Base-by-base conservation (phyloP, 2,329 filamentous ascomycete species). In the Microsporum ferrugineum region DNA sequence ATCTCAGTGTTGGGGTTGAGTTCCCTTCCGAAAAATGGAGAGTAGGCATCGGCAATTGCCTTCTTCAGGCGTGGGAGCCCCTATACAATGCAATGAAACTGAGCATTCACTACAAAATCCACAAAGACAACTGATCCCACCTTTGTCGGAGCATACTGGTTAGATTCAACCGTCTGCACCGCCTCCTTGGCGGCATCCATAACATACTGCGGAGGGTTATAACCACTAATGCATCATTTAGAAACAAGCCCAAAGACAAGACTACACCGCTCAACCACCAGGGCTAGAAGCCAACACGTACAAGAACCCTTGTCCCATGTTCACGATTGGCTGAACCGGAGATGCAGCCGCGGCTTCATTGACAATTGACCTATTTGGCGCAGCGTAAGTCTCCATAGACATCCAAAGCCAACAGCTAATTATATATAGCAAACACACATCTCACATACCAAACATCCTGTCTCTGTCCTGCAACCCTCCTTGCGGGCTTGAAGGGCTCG, bases 101-200 rank as follows among this genome's bases (percentile, higher is more conserved):
- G 51, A 23, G 4, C 31, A 34, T 5, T 10, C 10, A 41, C 3
- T 27, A 31, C 27, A n/a, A 1, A 34, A 39, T 4, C 8, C n/a
- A 31, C 33, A 36, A 17, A 36, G 6, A 31, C 3, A 14, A 27
- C 31, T 33, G 29, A 27, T 10, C 43, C 57, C 73, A 82, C 80
- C 80, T 91, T 94, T 23, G 94, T 96, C 1, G 91, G 94, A 27
- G 91, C 92, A 80, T 99, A 99, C 79, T 99, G 94, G 75, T 99
- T 99, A 82, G 92, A 96, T 67, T 97, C 94, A 27, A 99, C 92
- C 58, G 85, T 83, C 71, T 96, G 87, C 58, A 99, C 82, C 43
- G 92, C 91, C 43, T 87, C 79, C 76, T 96, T 97, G 58, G 94
- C 94, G 47, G 94, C 94, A 68, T 96, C 83, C 65, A 96, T 79